Conservation (phyloP, 306 rosid genomes). For the Cucurbita maxima region DNA sequence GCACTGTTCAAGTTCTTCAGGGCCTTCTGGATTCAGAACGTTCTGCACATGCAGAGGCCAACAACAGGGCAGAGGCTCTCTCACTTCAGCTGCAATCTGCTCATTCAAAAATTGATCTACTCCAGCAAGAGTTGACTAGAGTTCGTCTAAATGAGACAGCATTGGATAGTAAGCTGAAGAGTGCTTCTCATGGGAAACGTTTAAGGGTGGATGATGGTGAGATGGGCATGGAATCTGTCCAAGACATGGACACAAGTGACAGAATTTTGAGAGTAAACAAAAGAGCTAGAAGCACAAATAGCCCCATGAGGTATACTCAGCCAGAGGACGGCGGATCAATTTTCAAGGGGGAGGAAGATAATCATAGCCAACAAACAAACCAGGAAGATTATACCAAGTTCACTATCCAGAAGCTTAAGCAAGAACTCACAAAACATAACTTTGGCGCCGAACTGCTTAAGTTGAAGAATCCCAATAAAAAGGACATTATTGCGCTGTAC, state of each 20-base stretch:
- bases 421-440: slow-evolving; percentile 80
- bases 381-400: slow-evolving; percentile 67
- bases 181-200: slow-evolving; percentile 70
- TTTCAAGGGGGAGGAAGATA: slow-evolving; percentile 63
- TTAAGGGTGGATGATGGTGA: slow-evolving; percentile 45
- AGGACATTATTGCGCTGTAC: slow-evolving; percentile 59
- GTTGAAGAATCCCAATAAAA: slow-evolving; percentile 67
- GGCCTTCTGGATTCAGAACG: slow-evolving; percentile 80
- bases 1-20: slow-evolving; percentile 61
- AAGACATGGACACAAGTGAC: slow-evolving; percentile 57
- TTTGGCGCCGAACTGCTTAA: slow-evolving; percentile 67
- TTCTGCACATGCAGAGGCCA: slow-evolving; percentile 80
- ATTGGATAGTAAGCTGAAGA: slow-evolving; percentile 52
- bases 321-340: slow-evolving; percentile 85
- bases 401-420: slow-evolving; percentile 73
- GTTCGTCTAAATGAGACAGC: slow-evolving; percentile 71
- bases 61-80: slow-evolving; percentile 75
- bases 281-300: slow-evolving; percentile 48
- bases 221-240: slow-evolving; percentile 49
- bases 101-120: slow-evolving; percentile 70
- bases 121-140: slow-evolving; percentile 73
- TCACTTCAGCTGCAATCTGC: slow-evolving; percentile 82
- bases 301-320: slow-evolving; percentile 28
- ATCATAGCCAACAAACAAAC: slow-evolving; percentile 45
- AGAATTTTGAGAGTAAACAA: slow-evolving; percentile 39